Evolutionary conservation across 208 protist species (phyloP).

Genomic region (Acanthamoeba sp.): DNA sequence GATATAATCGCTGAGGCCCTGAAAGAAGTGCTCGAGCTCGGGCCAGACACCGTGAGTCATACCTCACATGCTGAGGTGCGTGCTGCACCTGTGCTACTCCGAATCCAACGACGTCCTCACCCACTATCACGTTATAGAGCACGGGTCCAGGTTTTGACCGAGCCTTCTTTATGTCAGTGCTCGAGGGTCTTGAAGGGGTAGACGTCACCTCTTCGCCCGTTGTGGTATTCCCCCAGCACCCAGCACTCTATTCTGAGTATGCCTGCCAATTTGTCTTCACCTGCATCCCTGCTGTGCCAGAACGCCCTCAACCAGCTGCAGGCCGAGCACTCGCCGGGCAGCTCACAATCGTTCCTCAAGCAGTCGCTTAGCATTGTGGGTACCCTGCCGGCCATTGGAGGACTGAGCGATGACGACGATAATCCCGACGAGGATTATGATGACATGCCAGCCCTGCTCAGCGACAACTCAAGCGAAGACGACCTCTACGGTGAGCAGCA

Average conservation of each 20-base stretch:
- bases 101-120: too few relatives aligned
- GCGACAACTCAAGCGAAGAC: background rate
- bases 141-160: too few relatives aligned
- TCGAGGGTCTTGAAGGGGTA: background rate
- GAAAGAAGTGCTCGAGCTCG: too few relatives aligned
- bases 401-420: constrained; percentile 22
- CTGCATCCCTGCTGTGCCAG: background rate
- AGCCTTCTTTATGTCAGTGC: background rate
- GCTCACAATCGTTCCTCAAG: background rate
- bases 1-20: too few relatives aligned
- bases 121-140: too few relatives aligned
- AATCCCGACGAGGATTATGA: background rate
- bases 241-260: background rate
- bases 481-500: background rate
- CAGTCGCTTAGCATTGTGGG: constrained; percentile 5
- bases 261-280: too few relatives aligned
- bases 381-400: background rate
- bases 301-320: background rate
- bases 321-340: background rate
- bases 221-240: background rate
- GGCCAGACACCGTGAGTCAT: too few relatives aligned
- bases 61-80: too few relatives aligned
- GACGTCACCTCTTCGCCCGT: background rate
- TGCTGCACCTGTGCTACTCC: too few relatives aligned
- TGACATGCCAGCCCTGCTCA: background rate